Percentiles rank a stretch among this genome's conserved stretches.
These are phyloP conservation scores for Coemansia sp. DNA, from an alignment of 192 early-diverging fungal species.

Conservation along the genomic window DNA sequence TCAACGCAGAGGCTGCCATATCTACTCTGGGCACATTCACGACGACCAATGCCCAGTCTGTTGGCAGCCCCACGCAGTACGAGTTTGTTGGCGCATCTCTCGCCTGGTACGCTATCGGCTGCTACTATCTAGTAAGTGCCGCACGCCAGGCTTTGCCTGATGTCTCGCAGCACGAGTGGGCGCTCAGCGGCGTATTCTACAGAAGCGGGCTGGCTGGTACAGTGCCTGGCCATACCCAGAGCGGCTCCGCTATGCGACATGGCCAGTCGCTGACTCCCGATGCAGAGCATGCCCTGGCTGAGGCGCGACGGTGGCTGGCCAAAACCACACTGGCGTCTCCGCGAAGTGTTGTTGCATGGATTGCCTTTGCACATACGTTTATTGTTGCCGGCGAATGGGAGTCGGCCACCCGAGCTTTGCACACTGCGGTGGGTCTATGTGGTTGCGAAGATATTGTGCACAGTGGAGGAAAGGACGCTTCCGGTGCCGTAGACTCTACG, in stretches of 20 bases:
- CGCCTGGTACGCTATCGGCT: slow-evolving; percentile 58
- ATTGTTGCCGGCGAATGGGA: slow-evolving; percentile 54
- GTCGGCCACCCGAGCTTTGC: slow-evolving; percentile 51
- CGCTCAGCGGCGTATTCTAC: slow-evolving; percentile 26
- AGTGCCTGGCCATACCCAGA: not conserved
- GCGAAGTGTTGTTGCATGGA: slow-evolving; percentile 52
- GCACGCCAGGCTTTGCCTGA: slow-evolving; percentile 17
- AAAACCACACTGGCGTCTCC: slow-evolving; percentile 52
- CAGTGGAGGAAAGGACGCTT: slow-evolving; percentile 31
- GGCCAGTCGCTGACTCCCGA: slow-evolving; percentile 33
- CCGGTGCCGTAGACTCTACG: not conserved
- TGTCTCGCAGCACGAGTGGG: slow-evolving; percentile 37
- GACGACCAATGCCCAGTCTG: slow-evolving; percentile 37
- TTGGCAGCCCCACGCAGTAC: slow-evolving; percentile 47
- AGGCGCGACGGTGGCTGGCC: slow-evolving; percentile 56
- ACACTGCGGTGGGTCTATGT: slow-evolving; percentile 53
- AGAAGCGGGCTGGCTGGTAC: not conserved
- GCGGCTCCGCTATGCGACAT: slow-evolving; percentile 17
- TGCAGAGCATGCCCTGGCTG: slow-evolving; percentile 38
- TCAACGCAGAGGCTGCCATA: slow-evolving; percentile 30
- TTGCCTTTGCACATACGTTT: slow-evolving; percentile 57
- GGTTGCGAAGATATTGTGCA: slow-evolving; percentile 51
- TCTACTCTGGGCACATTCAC: slow-evolving; percentile 43
- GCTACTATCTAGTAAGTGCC: slow-evolving; percentile 53
- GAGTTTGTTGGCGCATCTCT: slow-evolving; percentile 54